These are phyloP conservation scores for Arctium minus DNA, from an alignment of 129 eudicot genomes.

Conservation along the genomic window DNA sequence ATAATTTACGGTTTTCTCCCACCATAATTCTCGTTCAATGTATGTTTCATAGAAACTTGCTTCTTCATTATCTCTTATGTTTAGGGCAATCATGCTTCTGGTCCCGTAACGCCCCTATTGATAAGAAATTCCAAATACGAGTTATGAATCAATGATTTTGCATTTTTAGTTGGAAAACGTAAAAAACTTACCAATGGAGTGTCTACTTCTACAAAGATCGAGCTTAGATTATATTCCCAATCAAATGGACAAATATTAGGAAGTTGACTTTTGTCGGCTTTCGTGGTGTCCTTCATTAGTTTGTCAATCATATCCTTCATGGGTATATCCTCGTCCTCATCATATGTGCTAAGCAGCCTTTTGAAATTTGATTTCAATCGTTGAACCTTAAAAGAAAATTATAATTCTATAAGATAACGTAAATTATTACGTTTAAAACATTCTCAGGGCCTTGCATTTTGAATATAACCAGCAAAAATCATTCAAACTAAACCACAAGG, in stretches of 20 bases:
- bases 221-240: slow-evolving; percentile 55
- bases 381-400: slow-evolving; percentile 35
- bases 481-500: too few species aligned
- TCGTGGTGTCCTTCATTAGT: slow-evolving; percentile 61
- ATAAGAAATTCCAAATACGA: background rate
- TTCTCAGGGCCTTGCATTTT: background rate
- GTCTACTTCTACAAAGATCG: slow-evolving; percentile 59
- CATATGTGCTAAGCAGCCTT: slow-evolving; percentile 26
- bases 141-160: background rate
- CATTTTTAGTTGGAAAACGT: background rate
- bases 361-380: slow-evolving; percentile 43
- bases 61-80: slow-evolving; percentile 41
- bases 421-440: background rate
- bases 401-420: background rate
- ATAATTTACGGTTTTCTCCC: slow-evolving; percentile 43
- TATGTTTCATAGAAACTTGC: slow-evolving; percentile 54
- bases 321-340: slow-evolving; percentile 38
- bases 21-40: slow-evolving; percentile 55
- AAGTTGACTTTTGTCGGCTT: slow-evolving; percentile 54
- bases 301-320: slow-evolving; percentile 49
- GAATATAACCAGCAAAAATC: background rate
- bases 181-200: slow-evolving; percentile 41
- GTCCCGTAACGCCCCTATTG: slow-evolving; percentile 78
- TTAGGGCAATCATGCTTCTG: slow-evolving; percentile 66
- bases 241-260: slow-evolving; percentile 65